A percentile compares a stretch with the other conserved stretches of the same genome.
These are phyloP conservation scores for Haematococcus lacustris DNA, from an alignment of 139 green algal genomes.

Conservation along the genomic window DNA sequence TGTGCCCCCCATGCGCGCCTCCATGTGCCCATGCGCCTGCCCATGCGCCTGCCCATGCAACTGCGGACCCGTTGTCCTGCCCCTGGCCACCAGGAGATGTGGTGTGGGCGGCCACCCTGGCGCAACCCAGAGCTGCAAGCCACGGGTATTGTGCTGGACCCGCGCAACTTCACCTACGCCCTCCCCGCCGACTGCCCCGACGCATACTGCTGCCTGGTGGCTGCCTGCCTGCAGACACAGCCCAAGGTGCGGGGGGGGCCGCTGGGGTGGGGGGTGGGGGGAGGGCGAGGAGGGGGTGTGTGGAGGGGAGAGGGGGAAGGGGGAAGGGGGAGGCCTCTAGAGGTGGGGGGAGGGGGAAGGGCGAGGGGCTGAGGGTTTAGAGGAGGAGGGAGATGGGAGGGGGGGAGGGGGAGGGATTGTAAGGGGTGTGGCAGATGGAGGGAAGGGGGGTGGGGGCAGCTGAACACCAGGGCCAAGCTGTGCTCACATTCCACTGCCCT, in stretches of 20 bases:
- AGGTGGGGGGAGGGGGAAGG: background rate
- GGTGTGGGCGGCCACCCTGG: slow-evolving; percentile 1
- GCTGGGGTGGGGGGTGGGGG: too few species aligned
- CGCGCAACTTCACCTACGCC: background rate
- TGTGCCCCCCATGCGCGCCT: background rate
- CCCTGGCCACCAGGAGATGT: slow-evolving; percentile 3
- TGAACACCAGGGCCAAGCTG: too few species aligned
- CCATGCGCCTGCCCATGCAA: background rate
- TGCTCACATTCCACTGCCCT: too few species aligned
- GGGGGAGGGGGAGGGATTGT: too few species aligned
- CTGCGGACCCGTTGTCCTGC: background rate
- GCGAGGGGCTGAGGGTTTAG: background rate
- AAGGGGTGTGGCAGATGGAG: too few species aligned
- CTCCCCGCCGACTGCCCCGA: background rate
- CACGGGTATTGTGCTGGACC: background rate
- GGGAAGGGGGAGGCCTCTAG: background rate
- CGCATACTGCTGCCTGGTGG: background rate
- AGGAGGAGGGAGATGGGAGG: background rate
- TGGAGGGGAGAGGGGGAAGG: too few species aligned
- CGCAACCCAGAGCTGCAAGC: background rate
- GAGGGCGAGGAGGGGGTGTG: too few species aligned
- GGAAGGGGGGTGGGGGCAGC: too few species aligned
- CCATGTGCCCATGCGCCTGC: background rate
- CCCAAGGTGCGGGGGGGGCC: slow-evolving; percentile 7
- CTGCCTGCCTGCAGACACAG: background rate